A percentile compares a stretch with the other conserved stretches of the same genome.
Conservation (phyloP, 805 yeast species). For the Saccharomycopsis guyanensis region DNA sequence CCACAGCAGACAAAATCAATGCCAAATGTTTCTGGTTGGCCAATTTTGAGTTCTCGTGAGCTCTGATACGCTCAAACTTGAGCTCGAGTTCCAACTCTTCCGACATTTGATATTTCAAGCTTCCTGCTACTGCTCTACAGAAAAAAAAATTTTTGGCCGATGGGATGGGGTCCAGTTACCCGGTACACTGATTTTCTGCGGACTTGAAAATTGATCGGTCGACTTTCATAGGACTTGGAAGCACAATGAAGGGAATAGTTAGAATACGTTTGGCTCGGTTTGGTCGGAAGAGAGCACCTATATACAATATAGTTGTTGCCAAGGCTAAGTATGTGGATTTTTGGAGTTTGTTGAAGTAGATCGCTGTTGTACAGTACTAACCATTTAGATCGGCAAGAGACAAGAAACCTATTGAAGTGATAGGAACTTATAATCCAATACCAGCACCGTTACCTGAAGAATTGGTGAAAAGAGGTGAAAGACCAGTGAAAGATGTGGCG, state of each 20-base stretch:
- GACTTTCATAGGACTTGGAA: too few relatives aligned
- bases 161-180: too few relatives aligned
- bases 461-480: slow-evolving; percentile 47
- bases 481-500: slow-evolving; percentile 69
- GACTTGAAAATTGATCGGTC: too few relatives aligned
- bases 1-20: slow-evolving; percentile 78
- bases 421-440: slow-evolving; percentile 87
- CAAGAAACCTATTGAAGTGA: slow-evolving; percentile 84
- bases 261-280: slow-evolving; percentile 88
- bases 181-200: not conserved
- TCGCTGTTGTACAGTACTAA: not conserved
- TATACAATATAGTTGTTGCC: slow-evolving; percentile 88
- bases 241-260: slow-evolving; percentile 58
- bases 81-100: slow-evolving; percentile 45
- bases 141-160: slow-evolving; percentile 2
- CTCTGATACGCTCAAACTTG: slow-evolving; percentile 58
- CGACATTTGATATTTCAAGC: not conserved
- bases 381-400: slow-evolving; percentile 58
- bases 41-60: slow-evolving; percentile 68
- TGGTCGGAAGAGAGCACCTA: slow-evolving; percentile 82
- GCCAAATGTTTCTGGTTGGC: slow-evolving; percentile 85
- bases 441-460: slow-evolving; percentile 51
- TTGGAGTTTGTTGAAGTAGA: not conserved
- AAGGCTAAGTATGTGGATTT: slow-evolving; percentile 36
- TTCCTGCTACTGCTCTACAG: not conserved